Base-by-base conservation (phyloP, 2,329 filamentous ascomycete genomes). In the Dactylellina cionopaga region DNA sequence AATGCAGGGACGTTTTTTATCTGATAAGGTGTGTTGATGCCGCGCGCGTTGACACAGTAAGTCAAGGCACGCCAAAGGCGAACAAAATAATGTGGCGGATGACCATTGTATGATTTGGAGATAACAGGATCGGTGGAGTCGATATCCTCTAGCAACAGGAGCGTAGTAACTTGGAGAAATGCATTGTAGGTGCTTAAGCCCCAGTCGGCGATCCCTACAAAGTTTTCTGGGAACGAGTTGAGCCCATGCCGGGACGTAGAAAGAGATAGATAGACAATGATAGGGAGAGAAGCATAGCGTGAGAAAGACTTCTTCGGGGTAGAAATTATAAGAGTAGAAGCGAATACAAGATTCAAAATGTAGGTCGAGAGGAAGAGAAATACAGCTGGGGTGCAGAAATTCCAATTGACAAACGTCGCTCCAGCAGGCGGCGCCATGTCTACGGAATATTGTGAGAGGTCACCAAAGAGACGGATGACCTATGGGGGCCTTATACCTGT, bases 1-100 rank as follows among this genome's bases (percentile, higher is more conserved):
- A 71, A 71, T 6, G 31, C 43, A 2, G 66, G 66, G 19, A 71
- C 66, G 19, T 71, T 71, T 37, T 71, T 71, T 5, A 71, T 59
- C 25, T 71, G 58, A 22, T 71, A 41, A 7, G 58, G 58, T 9
- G 66, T 71, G 5, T 64, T 64, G 33, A 71, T 59, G 10, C 49
- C 51, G 7, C 66, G 58, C 15, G 15, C 27, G 27, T 71, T 71
- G 24, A 64, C 59, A n/a, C 66, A 71, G 5, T 64, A 71, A 4
- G 41, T 37, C 25, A 71, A 13, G 2, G 33, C 58, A 24, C 66
- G 58, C 66, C 66, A 71, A 4, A 71, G 51, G 15, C 58, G 66
- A 19, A 44, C 47, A 19, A 71, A 59, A 15, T 71, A 71, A n/a
- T 49, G 33, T 17, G 66, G 66, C 5, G 58, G 58, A 6, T 43